Evolutionary conservation across 1,139 yeast species (phyloP).

Genomic region (Diutina mesorugosa): DNA sequence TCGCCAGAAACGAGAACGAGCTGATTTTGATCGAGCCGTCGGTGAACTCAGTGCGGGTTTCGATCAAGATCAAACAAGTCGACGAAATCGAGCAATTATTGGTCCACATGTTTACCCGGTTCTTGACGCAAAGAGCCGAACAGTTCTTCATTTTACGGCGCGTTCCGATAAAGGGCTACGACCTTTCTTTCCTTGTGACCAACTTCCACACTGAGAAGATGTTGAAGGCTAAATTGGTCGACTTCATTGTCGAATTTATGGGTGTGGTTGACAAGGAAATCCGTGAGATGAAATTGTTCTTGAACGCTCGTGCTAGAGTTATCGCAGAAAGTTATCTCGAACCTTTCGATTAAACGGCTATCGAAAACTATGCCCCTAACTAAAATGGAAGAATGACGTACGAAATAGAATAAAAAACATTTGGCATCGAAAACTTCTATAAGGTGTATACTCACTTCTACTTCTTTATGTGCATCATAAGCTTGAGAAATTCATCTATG

Average conservation of each 20-base stretch:
- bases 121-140: conserved; percentile 92
- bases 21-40: conserved; percentile 88
- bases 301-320: conserved; percentile 95
- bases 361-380: neutral
- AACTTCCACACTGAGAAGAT: conserved; percentile 92
- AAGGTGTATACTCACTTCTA: neutral
- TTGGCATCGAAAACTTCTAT: neutral
- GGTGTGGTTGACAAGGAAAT: conserved; percentile 98
- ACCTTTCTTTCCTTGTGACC: conserved; percentile 84
- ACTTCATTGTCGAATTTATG: conserved; percentile 95
- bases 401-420: neutral
- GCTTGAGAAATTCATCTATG: conserved; percentile 34
- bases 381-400: neutral
- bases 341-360: conserved; percentile 40
- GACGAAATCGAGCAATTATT: conserved; percentile 93
- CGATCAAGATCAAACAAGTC: conserved; percentile 89
- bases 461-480: conserved; percentile 17
- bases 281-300: conserved; percentile 93
- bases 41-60: conserved; percentile 78
- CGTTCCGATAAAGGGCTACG: conserved; percentile 83
- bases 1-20: conserved; percentile 91
- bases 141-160: conserved; percentile 85
- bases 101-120: conserved; percentile 88
- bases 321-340: conserved; percentile 91
- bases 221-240: conserved; percentile 91